Evolutionary conservation across 2,329 filamentous ascomycete species (phyloP).

Genomic region (Sporothrix phasma): DNA sequence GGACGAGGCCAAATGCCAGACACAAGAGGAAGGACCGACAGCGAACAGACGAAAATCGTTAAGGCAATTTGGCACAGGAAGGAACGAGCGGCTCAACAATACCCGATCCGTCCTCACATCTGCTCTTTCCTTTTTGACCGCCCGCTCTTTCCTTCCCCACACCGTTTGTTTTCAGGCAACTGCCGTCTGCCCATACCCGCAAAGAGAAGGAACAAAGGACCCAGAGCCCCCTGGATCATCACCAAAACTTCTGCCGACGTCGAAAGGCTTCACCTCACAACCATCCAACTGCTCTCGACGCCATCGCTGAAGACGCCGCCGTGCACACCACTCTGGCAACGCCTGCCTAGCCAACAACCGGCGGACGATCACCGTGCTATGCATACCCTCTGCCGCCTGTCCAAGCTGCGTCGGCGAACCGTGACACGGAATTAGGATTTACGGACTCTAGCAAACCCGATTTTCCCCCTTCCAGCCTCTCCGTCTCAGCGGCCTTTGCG

Average conservation of each 20-base stretch:
- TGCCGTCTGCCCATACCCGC: neutral
- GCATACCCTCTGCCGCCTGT: slow-evolving; percentile 13
- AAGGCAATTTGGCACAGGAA: neutral
- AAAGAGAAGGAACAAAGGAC: neutral
- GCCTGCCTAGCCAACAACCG: slow-evolving; percentile 12
- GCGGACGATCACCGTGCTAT: slow-evolving; percentile 12
- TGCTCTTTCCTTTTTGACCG: neutral
- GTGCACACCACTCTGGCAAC: slow-evolving; percentile 9
- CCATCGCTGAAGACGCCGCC: neutral
- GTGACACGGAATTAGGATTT: slow-evolving; percentile 15
- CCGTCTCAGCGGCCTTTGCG: no score
- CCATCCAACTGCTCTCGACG: neutral
- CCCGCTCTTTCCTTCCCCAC: neutral
- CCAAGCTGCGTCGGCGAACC: slow-evolving; percentile 11
- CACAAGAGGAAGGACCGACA: neutral
- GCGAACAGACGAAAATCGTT: neutral
- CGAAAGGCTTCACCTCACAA: neutral
- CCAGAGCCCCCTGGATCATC: neutral
- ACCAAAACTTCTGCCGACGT: neutral
- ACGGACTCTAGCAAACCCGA: neutral
- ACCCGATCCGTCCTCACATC: slow-evolving; percentile 1
- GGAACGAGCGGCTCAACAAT: neutral
- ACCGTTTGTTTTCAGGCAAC: neutral
- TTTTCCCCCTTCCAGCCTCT: neutral
- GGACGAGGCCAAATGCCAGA: neutral